A percentile compares a stretch with the other conserved stretches of the same genome.
phyloP scores from a whole-genome alignment of 768 basidiomycete species.

The Leccinum broughii region DNA sequence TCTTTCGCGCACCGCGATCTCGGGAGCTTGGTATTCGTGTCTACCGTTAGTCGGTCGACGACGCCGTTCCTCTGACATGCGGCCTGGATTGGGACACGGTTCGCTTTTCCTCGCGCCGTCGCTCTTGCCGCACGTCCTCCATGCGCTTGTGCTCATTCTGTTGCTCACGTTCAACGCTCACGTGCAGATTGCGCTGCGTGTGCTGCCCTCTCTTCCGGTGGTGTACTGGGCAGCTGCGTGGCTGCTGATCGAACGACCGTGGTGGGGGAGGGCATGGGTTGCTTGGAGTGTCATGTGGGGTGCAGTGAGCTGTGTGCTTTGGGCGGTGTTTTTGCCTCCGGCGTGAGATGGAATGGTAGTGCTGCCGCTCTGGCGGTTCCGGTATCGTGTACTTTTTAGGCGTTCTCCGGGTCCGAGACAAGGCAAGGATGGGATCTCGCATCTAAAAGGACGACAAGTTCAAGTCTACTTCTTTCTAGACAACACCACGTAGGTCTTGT shows the following conservation, averaged over 20 bases:
- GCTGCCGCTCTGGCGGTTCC: neutral
- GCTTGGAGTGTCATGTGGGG: slow-evolving; percentile 83
- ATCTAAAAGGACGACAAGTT: neutral
- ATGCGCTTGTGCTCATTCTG: slow-evolving; percentile 61
- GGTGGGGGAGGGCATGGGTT: slow-evolving; percentile 63
- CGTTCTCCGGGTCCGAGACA: neutral
- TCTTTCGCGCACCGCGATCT: slow-evolving; percentile 9
- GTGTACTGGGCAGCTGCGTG: slow-evolving; percentile 86
- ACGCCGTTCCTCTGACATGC: neutral
- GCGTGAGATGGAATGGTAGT: slow-evolving; percentile 46
- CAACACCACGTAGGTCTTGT: slow-evolving; percentile 65
- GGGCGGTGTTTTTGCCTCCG: slow-evolving; percentile 89
- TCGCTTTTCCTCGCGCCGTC: slow-evolving; percentile 37
- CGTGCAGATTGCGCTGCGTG: slow-evolving; percentile 82
- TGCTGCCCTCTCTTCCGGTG: slow-evolving; percentile 73
- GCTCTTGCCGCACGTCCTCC: slow-evolving; percentile 72
- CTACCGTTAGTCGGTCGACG: neutral
- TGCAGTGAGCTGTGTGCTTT: slow-evolving; percentile 64
- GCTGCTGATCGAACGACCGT: slow-evolving; percentile 51
- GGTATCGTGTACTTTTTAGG: neutral
- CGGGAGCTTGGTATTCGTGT: neutral
- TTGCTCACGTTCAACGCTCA: slow-evolving; percentile 79
- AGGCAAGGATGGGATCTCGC: neutral
- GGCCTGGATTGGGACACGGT: too few species aligned
- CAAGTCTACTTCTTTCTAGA: slow-evolving; percentile 40